A percentile compares a stretch with the other conserved stretches of the same genome.
Conservation (phyloP, 495 filamentous ascomycete genomes). For the Neurospora sp. region DNA sequence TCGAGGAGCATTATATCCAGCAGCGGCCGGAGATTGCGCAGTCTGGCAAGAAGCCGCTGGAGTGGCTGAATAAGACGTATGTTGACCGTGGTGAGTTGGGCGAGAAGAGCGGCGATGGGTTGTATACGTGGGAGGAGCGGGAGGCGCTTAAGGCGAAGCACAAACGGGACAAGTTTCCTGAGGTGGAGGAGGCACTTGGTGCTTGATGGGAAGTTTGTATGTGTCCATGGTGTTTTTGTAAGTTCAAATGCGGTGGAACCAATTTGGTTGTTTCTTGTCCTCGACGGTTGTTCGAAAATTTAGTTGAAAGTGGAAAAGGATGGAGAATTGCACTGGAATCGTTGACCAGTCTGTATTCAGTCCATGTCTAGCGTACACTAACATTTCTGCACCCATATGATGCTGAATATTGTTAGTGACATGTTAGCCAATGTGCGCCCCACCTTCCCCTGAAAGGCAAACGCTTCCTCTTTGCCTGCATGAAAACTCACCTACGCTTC, state of each 20-base stretch:
- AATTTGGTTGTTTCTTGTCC: not conserved
- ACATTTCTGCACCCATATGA: fast-evolving
- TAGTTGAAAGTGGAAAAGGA: not conserved
- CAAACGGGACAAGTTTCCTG: slow-evolving; percentile 4
- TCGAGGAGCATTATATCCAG: slow-evolving; percentile 29
- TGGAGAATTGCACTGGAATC: not conserved
- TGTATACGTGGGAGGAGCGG: slow-evolving; percentile 18
- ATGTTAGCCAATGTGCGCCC: not conserved
- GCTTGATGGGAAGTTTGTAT: slow-evolving; percentile 6
- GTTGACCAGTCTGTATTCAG: not conserved
- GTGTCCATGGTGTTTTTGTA: not conserved
- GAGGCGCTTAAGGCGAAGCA: slow-evolving; percentile 17
- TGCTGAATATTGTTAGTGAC: not conserved
- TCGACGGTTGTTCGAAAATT: not conserved
- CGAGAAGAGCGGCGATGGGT: slow-evolving; percentile 30
- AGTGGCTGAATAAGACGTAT: slow-evolving; percentile 32
- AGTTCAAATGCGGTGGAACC: not conserved
- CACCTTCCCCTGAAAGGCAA: not conserved
- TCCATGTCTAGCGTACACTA: not conserved
- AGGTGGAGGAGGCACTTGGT: slow-evolving; percentile 20
- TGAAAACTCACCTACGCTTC: not conserved
- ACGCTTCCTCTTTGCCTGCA: not conserved
- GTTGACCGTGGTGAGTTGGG: slow-evolving; percentile 32
- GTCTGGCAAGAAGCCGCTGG: slow-evolving; percentile 6
- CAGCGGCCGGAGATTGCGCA: slow-evolving; percentile 7